Conservation (phyloP, 83 land plant genomes). For the Picea abies region DNA sequence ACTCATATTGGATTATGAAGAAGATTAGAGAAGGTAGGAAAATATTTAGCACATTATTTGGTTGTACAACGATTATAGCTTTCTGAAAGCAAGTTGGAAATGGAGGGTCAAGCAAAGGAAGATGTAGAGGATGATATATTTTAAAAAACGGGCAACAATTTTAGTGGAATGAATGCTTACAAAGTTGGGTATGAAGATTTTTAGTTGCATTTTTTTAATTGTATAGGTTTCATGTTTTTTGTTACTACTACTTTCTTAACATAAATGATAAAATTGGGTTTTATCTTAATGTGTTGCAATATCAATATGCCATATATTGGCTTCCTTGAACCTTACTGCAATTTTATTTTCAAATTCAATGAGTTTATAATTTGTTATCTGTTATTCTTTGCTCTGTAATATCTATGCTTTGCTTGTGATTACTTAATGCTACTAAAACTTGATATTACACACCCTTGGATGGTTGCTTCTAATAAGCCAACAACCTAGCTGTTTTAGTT, state of each 20-base stretch:
- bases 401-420: too few relatives aligned
- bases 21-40: conserved; percentile 90
- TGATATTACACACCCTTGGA: too few relatives aligned
- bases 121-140: conserved; percentile 78
- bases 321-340: background rate
- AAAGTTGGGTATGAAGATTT: conserved; percentile 66
- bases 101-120: conserved; percentile 47
- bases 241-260: too few relatives aligned
- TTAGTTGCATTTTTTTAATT: background rate
- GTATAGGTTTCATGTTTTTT: background rate
- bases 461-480: too few relatives aligned
- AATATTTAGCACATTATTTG: conserved; percentile 75
- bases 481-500: too few relatives aligned
- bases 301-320: background rate
- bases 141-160: conserved; percentile 84
- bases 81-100: conserved; percentile 73
- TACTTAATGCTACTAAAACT: too few relatives aligned
- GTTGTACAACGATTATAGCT: conserved; percentile 87
- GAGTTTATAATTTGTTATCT: background rate
- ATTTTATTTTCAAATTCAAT: background rate
- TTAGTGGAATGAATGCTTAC: conserved; percentile 99
- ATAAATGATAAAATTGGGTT: background rate
- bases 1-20: conserved; percentile 66
- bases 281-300: background rate
- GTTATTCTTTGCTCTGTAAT: too few relatives aligned